Conservation (phyloP, 75 land plant species). For the Larix kaempferi region DNA sequence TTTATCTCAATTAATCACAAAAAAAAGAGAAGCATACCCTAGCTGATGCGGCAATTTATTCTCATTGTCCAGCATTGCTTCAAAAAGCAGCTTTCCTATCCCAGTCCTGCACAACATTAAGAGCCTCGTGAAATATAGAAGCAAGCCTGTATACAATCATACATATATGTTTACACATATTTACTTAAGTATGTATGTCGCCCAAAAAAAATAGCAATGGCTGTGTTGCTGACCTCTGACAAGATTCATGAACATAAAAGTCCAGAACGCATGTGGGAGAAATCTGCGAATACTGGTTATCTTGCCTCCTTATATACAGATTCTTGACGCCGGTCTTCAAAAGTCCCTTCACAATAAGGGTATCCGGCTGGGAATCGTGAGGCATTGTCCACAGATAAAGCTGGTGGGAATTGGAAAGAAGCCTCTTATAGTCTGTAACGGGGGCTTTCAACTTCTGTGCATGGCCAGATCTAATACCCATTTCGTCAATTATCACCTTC, state of each 20-base stretch:
- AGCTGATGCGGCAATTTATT: slow-evolving; percentile 25
- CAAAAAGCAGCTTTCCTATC: slow-evolving; percentile 32
- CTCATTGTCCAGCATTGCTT: slow-evolving; percentile 30
- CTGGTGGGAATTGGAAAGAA: slow-evolving; percentile 16
- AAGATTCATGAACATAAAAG: slow-evolving; percentile 38
- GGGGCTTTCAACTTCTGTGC: slow-evolving; percentile 28
- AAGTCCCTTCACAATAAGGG: slow-evolving; percentile 28
- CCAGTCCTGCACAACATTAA: slow-evolving; percentile 26
- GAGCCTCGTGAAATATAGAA: not conserved
- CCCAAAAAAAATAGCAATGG: not conserved
- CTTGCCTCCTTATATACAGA: slow-evolving; percentile 27
- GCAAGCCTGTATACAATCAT: not conserved
- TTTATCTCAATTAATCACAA: no score
- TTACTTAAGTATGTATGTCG: not conserved
- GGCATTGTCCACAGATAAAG: slow-evolving; percentile 23
- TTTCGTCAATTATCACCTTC: not conserved
- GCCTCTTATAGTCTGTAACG: slow-evolving; percentile 31
- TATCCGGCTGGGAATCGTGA: slow-evolving; percentile 1
- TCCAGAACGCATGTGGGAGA: slow-evolving; percentile 40
- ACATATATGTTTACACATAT: not conserved
- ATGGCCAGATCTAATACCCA: not conserved
- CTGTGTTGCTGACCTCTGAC: slow-evolving; percentile 23
- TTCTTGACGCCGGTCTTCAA: slow-evolving; percentile 40
- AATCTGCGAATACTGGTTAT: slow-evolving; percentile 27
- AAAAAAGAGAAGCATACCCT: slow-evolving; percentile 19